phyloP scores from a whole-genome alignment of 257 asterid species.

The Ilex aquifolium region DNA sequence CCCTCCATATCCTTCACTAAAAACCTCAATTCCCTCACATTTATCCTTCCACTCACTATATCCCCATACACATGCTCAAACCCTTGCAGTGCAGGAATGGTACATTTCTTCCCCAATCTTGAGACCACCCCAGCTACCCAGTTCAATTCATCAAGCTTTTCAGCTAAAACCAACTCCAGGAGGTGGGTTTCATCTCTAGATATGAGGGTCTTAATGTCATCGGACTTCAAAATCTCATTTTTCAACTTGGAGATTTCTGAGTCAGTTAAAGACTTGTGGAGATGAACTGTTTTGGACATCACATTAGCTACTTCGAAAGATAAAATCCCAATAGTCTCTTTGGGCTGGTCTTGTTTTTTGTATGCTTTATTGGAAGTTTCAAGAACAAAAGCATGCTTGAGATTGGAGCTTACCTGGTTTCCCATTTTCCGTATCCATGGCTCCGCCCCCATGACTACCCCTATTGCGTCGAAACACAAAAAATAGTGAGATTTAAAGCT shows the following conservation, averaged over 20 bases:
- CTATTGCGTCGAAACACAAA: too few relatives aligned
- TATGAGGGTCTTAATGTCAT: slow-evolving; percentile 58
- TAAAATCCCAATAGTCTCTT: slow-evolving; percentile 56
- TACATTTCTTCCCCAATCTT: slow-evolving; percentile 89
- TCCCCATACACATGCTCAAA: slow-evolving; percentile 94
- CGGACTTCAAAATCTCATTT: slow-evolving; percentile 69
- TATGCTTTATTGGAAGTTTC: slow-evolving; percentile 47
- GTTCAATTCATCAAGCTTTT: slow-evolving; percentile 77
- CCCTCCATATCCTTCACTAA: slow-evolving; percentile 92
- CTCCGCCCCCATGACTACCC: slow-evolving; percentile 74
- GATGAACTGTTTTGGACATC: slow-evolving; percentile 79
- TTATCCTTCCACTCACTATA: slow-evolving; percentile 58
- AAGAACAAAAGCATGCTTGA: slow-evolving; percentile 62
- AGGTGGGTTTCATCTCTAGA: slow-evolving; percentile 62
- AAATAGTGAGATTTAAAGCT: too few relatives aligned
- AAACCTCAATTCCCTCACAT: slow-evolving; percentile 67
- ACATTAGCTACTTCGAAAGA: slow-evolving; percentile 96
- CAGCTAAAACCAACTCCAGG: slow-evolving; percentile 58
- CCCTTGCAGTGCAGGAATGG: slow-evolving; percentile 76
- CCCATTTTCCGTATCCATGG: slow-evolving; percentile 81
- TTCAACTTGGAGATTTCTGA: slow-evolving; percentile 57
- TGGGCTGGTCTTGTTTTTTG: slow-evolving; percentile 35
- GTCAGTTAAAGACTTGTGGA: slow-evolving; percentile 70
- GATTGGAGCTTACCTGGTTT: slow-evolving; percentile 83
- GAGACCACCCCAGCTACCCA: slow-evolving; percentile 75